Evolutionary conservation across 139 green algal species (phyloP).

Genomic region (Eudorina sp.): DNA sequence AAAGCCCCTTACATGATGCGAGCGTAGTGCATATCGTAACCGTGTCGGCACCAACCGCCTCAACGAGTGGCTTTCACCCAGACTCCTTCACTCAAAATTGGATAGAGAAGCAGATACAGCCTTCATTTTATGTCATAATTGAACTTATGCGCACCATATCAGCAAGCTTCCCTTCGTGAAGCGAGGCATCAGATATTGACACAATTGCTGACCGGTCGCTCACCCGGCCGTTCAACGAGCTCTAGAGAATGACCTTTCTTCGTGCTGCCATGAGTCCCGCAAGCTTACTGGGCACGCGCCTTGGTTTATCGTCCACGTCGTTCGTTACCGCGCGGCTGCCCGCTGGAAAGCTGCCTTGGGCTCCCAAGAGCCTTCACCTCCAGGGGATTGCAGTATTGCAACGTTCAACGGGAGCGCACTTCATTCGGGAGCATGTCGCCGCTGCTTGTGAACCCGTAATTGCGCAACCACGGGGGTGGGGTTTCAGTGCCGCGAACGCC

Average conservation of each 20-base stretch:
- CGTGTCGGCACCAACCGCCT: no score
- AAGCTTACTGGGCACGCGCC: neutral
- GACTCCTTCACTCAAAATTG: no score
- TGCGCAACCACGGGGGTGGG: neutral
- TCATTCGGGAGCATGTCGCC: neutral
- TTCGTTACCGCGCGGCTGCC: neutral
- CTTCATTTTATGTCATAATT: neutral
- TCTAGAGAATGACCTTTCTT: neutral
- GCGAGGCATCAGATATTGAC: no score
- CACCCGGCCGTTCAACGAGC: neutral
- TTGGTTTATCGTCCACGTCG: neutral
- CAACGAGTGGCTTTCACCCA: no score
- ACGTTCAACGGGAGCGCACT: neutral
- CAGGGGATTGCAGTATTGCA: neutral
- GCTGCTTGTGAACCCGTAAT: neutral
- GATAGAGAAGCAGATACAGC: neutral
- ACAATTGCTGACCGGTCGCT: neutral
- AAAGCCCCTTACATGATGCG: no score
- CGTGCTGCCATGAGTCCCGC: neutral
- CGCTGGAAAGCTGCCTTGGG: neutral
- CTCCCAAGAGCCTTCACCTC: neutral
- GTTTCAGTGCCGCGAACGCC: neutral
- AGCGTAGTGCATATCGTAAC: no score
- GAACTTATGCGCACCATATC: neutral
- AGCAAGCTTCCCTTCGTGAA: no score